Percentiles rank a stretch among this genome's conserved stretches.
phyloP scores from a whole-genome alignment of 306 rosid genomes.

The Cicer judaicum region DNA sequence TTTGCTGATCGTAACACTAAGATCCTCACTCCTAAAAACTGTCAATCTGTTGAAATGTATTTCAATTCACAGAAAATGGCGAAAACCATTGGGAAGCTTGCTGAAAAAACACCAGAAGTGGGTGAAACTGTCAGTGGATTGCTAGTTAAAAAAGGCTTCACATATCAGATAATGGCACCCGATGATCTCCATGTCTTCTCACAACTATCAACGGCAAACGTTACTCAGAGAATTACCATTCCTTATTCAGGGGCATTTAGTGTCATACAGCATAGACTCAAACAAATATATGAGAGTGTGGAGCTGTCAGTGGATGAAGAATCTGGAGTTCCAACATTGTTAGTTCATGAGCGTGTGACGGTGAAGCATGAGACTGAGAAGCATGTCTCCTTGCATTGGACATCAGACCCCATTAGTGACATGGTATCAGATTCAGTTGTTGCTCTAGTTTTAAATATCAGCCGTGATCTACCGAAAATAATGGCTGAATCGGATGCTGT shows the following conservation, averaged over 20 bases:
- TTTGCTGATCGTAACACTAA: conserved; percentile 85
- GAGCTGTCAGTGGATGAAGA: conserved; percentile 83
- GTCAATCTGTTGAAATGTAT: conserved; percentile 90
- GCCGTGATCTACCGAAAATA: conserved; percentile 72
- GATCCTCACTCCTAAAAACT: conserved; percentile 88
- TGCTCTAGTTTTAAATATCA: conserved; percentile 78
- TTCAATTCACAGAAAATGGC: conserved; percentile 97
- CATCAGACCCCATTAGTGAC: conserved; percentile 85
- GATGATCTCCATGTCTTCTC: conserved; percentile 96
- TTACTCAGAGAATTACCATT: conserved; percentile 86
- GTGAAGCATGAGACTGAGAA: conserved; percentile 86
- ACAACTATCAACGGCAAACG: conserved; percentile 76
- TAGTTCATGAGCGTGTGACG: conserved; percentile 75
- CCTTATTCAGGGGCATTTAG: conserved; percentile 72
- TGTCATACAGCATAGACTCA: conserved; percentile 69
- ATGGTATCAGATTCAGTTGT: conserved; percentile 90
- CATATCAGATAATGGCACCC: conserved; percentile 93
- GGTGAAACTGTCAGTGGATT: conserved; percentile 81
- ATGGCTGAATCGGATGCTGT: conserved; percentile 68
- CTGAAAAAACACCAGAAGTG: conserved; percentile 73
- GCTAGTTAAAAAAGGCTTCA: conserved; percentile 86
- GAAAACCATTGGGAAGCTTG: conserved; percentile 86
- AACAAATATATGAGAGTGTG: conserved; percentile 77
- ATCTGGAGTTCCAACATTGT: conserved; percentile 68
- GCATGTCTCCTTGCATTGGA: conserved; percentile 89